Base-by-base conservation (phyloP, 2,329 filamentous ascomycete genomes). In the Fusarium guadeloupense region DNA sequence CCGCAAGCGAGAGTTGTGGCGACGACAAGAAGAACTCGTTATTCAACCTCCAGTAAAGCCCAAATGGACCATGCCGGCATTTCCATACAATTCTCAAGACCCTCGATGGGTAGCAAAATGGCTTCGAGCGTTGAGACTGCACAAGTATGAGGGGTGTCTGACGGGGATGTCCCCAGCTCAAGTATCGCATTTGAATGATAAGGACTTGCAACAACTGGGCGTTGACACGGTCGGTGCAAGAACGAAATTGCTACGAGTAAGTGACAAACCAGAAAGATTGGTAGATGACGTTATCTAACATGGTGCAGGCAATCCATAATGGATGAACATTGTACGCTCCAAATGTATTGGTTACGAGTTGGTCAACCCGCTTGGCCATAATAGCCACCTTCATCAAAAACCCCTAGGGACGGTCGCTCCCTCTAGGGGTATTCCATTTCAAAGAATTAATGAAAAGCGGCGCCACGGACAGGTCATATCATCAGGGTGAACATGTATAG, bases 171-270 rank as follows among this genome's bases (percentile, higher is more conserved):
- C 67, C 20, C 67, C 67, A 23, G 39, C 57, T 10, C 60, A 69
- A 25, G 63, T 69, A 35, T 31, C 54, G 5, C 45, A 45, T 16
- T 37, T 69, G 28, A 46, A 37, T 7, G 67, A 69, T 4, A 57
- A 56, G 14, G 67, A 65, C 14, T 40, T 69, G 26, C 65, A 66
- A 25, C 57, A 68, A 13, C 41, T 69, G n/a, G 67, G 67, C 13
- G 47, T 69, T 17, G 67, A 69, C 42, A 69, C 67, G 13, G 58
- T 69, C 25, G 67, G 67, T 20, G 67, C 67, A 14, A 63, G 67
- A 42, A 54, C 67, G 19, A 69, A 69, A 43, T 62, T 69, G 34
- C 67, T 69, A 33, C 60, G 67, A 31, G 67, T 69, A 26, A 67
- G 67, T 65, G 4, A 38, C 7, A 9, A 19, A 12, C 13, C n/a